Base-by-base conservation (phyloP, 2,329 filamentous ascomycete genomes). In the Drechslerella coelobrocha region DNA sequence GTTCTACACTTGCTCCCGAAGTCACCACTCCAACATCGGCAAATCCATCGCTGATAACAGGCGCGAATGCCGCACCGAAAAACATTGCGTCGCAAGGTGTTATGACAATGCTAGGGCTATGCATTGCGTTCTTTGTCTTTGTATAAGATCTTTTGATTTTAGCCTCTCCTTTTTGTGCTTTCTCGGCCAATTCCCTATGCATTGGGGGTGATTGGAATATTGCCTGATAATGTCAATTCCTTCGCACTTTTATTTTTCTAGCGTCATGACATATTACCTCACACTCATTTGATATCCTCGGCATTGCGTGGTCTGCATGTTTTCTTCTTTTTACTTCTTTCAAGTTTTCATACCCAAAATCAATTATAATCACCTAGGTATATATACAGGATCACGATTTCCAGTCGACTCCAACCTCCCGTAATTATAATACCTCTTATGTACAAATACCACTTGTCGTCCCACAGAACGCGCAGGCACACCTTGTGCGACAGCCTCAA, bases 261-360 rank as follows among this genome's bases (percentile, higher is more conserved):
- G 39, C 23, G 7, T 48, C 17, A 48, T 26, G 43, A 26, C 27
- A 47, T 45, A 23, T 45, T 45, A 2, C 19, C 34, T 52, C 45
- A 66, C 61, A 39, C 47, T 55, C 55, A 23, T 56, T 62, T 57
- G 47, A 62, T 45, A 65, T 59, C 52, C 52, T 37, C 34, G 41
- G 50, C 56, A 60, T 68, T 61, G 63, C 63, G 56, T 41, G 61
- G 61, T 54, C 34, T 54, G 47, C 61, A 66, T 53, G 5, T 39
- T 26, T 29, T 47, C 17, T 59, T 52, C 43, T 47, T 59, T 57
- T 26, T 56, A n/a, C 27, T 65, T 45, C 45, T 29, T 17, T 12
- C 8, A 21, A 17, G 23, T 43, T 51, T 31, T 8, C n/a, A n/a
- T n/a, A n/a, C n/a, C n/a, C n/a, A n/a, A n/a, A n/a, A n/a, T n/a